phyloP scores from a whole-genome alignment of 768 basidiomycete species.

The Rhodotorula kratochvilovae region DNA sequence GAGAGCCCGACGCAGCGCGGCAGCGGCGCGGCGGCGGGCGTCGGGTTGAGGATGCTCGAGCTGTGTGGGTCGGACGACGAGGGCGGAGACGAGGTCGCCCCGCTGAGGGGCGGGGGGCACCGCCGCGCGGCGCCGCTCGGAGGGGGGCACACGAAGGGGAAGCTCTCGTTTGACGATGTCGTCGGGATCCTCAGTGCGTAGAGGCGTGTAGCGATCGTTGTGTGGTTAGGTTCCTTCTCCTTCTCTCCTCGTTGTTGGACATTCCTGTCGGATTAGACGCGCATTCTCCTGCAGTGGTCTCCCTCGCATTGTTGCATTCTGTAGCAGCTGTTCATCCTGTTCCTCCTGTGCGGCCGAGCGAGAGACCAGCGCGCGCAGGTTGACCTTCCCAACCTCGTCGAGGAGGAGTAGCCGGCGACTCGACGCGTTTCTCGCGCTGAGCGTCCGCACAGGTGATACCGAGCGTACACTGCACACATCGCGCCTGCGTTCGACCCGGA shows the following conservation, averaged over 20 bases:
- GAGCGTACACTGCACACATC: too few relatives aligned
- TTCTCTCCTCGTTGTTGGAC: neutral
- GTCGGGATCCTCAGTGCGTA: conserved; percentile 11
- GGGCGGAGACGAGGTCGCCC: neutral
- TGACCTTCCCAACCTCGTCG: too few relatives aligned
- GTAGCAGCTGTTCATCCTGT: neutral
- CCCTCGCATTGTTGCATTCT: neutral
- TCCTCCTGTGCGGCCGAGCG: too few relatives aligned
- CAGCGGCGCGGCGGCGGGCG: neutral
- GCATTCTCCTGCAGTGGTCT: neutral
- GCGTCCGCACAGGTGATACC: too few relatives aligned
- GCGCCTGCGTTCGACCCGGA: too few relatives aligned
- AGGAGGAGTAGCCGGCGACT: too few relatives aligned
- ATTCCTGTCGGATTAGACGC: neutral
- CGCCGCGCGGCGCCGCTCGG: neutral
- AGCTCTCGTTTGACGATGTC: conserved; percentile 32
- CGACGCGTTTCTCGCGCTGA: too few relatives aligned
- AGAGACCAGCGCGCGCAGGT: neutral
- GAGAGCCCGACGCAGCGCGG: conserved; percentile 20
- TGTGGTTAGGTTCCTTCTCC: too few relatives aligned
- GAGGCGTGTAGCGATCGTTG: neutral
- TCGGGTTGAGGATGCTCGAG: conserved; percentile 30
- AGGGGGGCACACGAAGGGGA: conserved; percentile 20
- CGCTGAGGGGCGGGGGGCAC: neutral
- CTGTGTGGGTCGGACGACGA: conserved; percentile 17